Evolutionary conservation across 2,329 filamentous ascomycete species (phyloP), one percentile per base, ranked within the genome.

Genomic region (Metarhizium anisopliae): DNA sequence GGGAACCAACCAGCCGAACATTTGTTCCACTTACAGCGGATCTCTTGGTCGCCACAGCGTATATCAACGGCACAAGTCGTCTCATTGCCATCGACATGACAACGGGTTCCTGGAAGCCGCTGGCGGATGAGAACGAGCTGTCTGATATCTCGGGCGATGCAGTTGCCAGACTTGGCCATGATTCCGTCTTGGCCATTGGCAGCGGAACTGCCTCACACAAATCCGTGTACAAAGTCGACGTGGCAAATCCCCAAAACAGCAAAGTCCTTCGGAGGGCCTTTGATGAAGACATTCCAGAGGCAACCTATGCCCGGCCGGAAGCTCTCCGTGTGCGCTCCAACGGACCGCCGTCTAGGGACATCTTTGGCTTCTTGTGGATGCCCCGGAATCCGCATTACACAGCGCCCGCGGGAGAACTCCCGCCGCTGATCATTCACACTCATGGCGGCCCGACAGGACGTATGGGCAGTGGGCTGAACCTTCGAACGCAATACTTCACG

Each of bases 381-480:
- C 80, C 78, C 2, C 68, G 70, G 20, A 82, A 80, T 57, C 72
- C 74, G 0, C 57, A 66, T 2, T 81, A 70, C 58, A 54, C 60
- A 0, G 71, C 68, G 0, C 72, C 74, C 0, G 61, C 64, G 0
- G 69, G 64, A 1, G 65, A 66, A 0, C 69, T 72, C 0, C 79
- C 78, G 1, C 78, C 80, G 1, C 66, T 81, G 1, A 74, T 83
- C 29, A 68, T 82, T 50, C 68, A 66, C 2, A 70, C 74, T 0
- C 80, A 83, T 40, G 80, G 79, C 5, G 80, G 79, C 0, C 80
- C 73, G n/a, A 82, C 75, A 0, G 65, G 66, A 1, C 71, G 74
- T 53, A 68, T 66, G 0, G 67, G 72, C 0, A 71, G 74, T 0
- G 77, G 77, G 0, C 67, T 83, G 0, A 66, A 69, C 13, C 64